These are phyloP conservation scores for Parsonsia alboflavescens DNA, from an alignment of 257 asterid genomes.

Conservation along the genomic window DNA sequence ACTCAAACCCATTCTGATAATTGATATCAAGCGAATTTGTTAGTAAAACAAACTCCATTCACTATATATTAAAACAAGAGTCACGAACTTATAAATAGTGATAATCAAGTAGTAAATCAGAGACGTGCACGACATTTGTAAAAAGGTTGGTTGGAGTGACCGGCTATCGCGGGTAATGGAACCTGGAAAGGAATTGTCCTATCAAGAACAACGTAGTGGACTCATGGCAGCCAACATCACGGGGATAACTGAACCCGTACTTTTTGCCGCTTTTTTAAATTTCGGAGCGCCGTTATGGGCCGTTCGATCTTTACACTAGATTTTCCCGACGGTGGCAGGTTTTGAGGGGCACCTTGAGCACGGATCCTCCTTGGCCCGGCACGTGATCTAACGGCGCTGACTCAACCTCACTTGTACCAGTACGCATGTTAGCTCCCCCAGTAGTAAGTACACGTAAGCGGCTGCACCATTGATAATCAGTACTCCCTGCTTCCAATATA, in stretches of 20 bases:
- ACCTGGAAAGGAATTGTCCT: not conserved
- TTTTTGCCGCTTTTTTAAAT: not conserved
- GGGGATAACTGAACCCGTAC: not conserved
- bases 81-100: no score
- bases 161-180: not conserved
- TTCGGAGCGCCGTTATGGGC: slow-evolving; percentile 6
- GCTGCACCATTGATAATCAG: no score
- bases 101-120: no score
- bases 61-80: no score
- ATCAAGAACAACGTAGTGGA: slow-evolving; percentile 5
- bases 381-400: slow-evolving; percentile 12
- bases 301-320: slow-evolving; percentile 7
- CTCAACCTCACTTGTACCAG: not conserved
- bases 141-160: not conserved
- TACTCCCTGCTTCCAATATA: no score
- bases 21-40: no score
- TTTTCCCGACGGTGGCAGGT: no score
- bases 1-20: no score
- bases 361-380: not conserved
- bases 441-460: not conserved
- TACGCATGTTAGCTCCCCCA: not conserved
- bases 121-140: no score
- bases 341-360: not conserved
- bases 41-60: no score
- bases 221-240: slow-evolving; percentile 12